Conservation (phyloP, 257 asterid species). For the Nicotiana obtusifolia region DNA sequence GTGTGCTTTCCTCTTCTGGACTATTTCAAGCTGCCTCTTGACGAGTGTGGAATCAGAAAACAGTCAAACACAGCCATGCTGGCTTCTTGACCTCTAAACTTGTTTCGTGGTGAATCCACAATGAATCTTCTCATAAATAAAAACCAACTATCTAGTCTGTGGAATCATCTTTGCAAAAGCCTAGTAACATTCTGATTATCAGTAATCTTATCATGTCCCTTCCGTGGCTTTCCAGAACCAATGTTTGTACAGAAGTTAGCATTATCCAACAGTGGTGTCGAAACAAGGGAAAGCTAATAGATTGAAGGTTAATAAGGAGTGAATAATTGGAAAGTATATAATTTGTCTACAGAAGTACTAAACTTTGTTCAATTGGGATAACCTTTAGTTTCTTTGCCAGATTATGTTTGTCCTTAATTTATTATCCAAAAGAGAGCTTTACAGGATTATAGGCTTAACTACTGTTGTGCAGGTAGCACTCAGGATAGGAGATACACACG, state of each 20-base stretch:
- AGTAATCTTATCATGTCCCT: neutral
- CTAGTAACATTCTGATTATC: neutral
- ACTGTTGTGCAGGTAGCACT: constrained; percentile 2
- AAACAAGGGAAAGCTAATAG: neutral
- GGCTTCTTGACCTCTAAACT: neutral
- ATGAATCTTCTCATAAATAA: neutral
- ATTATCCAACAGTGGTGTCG: neutral
- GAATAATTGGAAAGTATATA: neutral
- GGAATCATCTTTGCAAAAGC: neutral
- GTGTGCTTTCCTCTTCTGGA: neutral
- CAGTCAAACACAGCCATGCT: neutral
- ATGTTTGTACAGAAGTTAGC: neutral
- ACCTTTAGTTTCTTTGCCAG: neutral
- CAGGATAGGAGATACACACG: neutral
- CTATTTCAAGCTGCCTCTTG: neutral
- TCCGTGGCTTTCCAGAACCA: neutral
- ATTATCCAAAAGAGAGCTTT: neutral
- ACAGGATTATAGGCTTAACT: neutral
- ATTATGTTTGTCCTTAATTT: neutral
- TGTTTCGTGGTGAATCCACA: neutral
- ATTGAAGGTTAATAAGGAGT: neutral
- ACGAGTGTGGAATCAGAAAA: neutral
- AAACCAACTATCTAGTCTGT: neutral
- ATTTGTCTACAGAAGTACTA: neutral
- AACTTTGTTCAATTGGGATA: neutral